Evolutionary conservation across 106 monocot genomes (phyloP).

Genomic region (Apostasia shenzhenica): DNA sequence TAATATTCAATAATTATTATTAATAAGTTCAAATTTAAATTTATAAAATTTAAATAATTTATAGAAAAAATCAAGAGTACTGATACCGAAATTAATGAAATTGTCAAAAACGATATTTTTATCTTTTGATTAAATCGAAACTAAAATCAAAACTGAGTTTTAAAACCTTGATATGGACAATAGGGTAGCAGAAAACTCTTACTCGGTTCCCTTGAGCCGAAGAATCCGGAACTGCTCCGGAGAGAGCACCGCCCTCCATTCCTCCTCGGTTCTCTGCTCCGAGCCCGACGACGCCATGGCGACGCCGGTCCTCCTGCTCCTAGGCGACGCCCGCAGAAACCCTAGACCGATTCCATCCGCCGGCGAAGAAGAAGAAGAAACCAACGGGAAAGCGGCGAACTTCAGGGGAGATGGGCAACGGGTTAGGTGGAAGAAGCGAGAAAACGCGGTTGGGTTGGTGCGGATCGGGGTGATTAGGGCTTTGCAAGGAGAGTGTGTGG

Average conservation of each 20-base stretch:
- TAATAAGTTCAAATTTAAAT: too few relatives aligned
- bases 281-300: constrained; percentile 46
- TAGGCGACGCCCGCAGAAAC: neutral
- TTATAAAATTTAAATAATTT: too few relatives aligned
- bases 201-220: constrained; percentile 87
- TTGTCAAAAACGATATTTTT: too few relatives aligned
- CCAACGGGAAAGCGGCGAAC: neutral
- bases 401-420: neutral
- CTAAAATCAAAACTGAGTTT: too few relatives aligned
- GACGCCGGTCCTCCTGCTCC: neutral
- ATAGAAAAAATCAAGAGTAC: too few relatives aligned
- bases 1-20: too few relatives aligned
- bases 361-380: neutral
- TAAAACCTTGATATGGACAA: too few relatives aligned
- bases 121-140: too few relatives aligned
- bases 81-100: too few relatives aligned
- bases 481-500: neutral
- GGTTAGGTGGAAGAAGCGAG: too few relatives aligned
- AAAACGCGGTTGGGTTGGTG: neutral
- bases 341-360: neutral
- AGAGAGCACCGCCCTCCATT: constrained; percentile 83
- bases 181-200: neutral
- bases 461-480: constrained; percentile 6
- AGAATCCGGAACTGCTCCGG: constrained; percentile 96
- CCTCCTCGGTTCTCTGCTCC: constrained; percentile 74